phyloP scores from a whole-genome alignment of 2,329 filamentous ascomycete genomes.

The Talaromyces verruculosus region DNA sequence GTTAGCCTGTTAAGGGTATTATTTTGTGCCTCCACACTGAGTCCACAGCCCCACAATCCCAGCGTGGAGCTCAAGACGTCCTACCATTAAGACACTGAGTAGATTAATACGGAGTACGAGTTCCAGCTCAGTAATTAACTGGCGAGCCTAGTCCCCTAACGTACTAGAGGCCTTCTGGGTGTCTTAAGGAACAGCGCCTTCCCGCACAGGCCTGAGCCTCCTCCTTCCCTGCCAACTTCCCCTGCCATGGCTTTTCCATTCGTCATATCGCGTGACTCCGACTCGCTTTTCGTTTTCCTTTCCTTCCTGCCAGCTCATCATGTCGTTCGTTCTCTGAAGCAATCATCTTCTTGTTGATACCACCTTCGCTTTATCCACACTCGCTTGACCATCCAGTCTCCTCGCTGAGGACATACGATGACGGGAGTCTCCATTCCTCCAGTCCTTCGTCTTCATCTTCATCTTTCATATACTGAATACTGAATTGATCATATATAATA shows the following conservation, averaged over 20 bases:
- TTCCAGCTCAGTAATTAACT: not conserved
- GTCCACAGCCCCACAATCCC: not conserved
- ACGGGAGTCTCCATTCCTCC: not conserved
- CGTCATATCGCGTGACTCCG: constrained; percentile 10
- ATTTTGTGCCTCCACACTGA: not conserved
- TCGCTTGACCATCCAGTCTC: not conserved
- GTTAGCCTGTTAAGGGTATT: not conserved
- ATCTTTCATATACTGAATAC: not conserved
- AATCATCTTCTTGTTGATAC: not conserved
- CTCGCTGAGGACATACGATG: not conserved
- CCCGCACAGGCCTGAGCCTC: not conserved
- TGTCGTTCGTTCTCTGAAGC: not conserved
- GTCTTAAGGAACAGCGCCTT: not conserved
- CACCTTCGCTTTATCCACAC: not conserved
- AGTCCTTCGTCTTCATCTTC: not conserved
- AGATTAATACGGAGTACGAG: too few relatives aligned
- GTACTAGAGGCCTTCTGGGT: not conserved
- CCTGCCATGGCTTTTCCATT: not conserved
- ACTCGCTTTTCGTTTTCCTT: not conserved
- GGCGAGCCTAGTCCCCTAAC: too few relatives aligned
- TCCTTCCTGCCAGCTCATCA: not conserved
- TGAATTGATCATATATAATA: not conserved
- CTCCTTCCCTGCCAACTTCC: not conserved
- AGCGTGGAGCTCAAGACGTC: too few relatives aligned
- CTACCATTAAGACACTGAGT: too few relatives aligned